Evolutionary conservation across 1,284 basidiomycete species (phyloP).

Genomic region (Austropuccinia psidii): DNA sequence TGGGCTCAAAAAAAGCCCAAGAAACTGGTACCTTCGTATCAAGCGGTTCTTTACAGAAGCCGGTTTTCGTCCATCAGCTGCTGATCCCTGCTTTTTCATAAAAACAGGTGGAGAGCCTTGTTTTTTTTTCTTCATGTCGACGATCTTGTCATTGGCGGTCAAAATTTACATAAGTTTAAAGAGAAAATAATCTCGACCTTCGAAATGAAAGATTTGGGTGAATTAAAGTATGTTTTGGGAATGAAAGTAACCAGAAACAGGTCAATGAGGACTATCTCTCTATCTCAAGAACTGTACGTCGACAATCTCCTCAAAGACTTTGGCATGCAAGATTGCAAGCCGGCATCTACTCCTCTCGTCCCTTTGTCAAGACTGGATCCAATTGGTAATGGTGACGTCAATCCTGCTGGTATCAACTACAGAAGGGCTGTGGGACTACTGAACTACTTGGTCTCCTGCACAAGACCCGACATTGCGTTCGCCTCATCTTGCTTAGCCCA

Average conservation of each 20-base stretch:
- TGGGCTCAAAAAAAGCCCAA: neutral
- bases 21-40: neutral
- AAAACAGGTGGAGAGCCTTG: neutral
- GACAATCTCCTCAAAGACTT: neutral
- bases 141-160: neutral
- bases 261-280: neutral
- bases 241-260: neutral
- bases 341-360: neutral
- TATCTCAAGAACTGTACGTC: neutral
- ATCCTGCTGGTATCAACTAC: neutral
- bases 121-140: conserved; percentile 11
- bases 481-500: neutral
- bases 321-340: neutral
- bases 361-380: too few relatives aligned
- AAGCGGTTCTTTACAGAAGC: neutral
- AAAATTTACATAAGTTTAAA: neutral
- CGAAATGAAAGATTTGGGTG: neutral
- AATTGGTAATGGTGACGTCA: too few relatives aligned
- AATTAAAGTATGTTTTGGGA: neutral
- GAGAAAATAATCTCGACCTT: neutral
- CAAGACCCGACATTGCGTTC: neutral
- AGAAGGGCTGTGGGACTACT: neutral
- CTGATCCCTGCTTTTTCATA: conserved; percentile 4
- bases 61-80: neutral
- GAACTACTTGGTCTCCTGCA: too few relatives aligned